Base-by-base conservation (phyloP, 805 yeast species). In the Debaryomyces maramus region DNA sequence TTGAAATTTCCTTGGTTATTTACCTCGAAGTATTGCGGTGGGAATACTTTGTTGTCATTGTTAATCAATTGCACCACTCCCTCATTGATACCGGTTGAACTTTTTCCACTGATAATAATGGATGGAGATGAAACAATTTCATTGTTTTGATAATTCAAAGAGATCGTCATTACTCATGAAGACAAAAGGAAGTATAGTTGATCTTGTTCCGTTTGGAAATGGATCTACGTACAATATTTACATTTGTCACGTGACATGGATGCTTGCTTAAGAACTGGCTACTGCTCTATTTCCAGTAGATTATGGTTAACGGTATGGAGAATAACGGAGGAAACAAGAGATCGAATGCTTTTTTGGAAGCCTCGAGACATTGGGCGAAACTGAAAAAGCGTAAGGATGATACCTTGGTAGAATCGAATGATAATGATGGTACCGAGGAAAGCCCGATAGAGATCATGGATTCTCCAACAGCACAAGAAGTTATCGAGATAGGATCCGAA, bases 21-120 rank as follows among this genome's bases (percentile, higher is more conserved):
- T 5, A 89, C 78, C 44, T 90, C 95, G 52, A 73, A 85, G 39
- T 72, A 69, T 50, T 80, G 83, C 0, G 88, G 77, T 0, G 97
- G 95, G 45, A 81, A 83, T 36, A 67, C 70, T 21, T 47, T 40
- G 43, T 60, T 60, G 8, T 50, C 46, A 47, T 67, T 65, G 39
- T 67, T 64, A 22, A 55, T 46, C 39, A 70, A 61, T 21, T 58
- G 55, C 11, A 70, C 46, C 3, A 62, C 43, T 0, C 74, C 74
- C 3, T 39, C 41, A 5, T 28, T 22, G 6, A 47, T 9, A 7
- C 36, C 39, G 2, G 48, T 32, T 5, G 53, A 42, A 3, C 63
- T 55, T 3, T 40, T 31, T 0, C 75, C 75, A 14, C 60, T 53
- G 3, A 70, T 55, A 5, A 70, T 63, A 3, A 67, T 65, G 0